phyloP scores from a whole-genome alignment of 2,329 filamentous ascomycete genomes.

The Mariannaea elegans region DNA sequence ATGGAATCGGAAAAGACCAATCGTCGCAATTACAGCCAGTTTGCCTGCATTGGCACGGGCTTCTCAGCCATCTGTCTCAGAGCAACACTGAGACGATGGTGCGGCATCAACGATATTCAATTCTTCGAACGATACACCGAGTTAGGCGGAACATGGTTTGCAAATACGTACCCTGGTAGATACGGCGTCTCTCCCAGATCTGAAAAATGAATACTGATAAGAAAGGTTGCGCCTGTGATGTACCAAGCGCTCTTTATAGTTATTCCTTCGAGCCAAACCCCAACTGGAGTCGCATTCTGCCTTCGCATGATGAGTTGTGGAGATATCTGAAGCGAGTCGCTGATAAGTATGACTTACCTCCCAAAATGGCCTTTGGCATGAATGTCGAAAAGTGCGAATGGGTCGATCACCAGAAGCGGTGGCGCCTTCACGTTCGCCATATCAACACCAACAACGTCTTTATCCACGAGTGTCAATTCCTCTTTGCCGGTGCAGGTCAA shows the following conservation, averaged over 20 bases:
- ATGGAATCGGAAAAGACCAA: too few species aligned
- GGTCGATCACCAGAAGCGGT: constrained; percentile 45
- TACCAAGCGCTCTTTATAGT: constrained; percentile 69
- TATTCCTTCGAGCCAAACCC: constrained; percentile 68
- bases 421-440: constrained; percentile 45
- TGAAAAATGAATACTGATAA: background rate
- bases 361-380: constrained; percentile 50
- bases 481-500: constrained; percentile 48
- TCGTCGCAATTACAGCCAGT: constrained; percentile 45
- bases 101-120: constrained; percentile 66
- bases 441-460: constrained; percentile 32
- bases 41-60: constrained; percentile 65
- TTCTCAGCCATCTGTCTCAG: constrained; percentile 70
- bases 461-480: constrained; percentile 51
- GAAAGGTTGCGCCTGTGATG: constrained; percentile 60
- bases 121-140: constrained; percentile 67
- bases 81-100: constrained; percentile 64
- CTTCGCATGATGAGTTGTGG: constrained; percentile 63
- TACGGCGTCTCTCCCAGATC: background rate
- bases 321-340: constrained; percentile 65
- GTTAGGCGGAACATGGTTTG: constrained; percentile 72
- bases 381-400: constrained; percentile 51
- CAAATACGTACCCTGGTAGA: constrained; percentile 67
- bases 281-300: constrained; percentile 66
- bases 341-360: constrained; percentile 50